phyloP scores from a whole-genome alignment of 1,284 basidiomycete species.

The Inonotus hispidus region DNA sequence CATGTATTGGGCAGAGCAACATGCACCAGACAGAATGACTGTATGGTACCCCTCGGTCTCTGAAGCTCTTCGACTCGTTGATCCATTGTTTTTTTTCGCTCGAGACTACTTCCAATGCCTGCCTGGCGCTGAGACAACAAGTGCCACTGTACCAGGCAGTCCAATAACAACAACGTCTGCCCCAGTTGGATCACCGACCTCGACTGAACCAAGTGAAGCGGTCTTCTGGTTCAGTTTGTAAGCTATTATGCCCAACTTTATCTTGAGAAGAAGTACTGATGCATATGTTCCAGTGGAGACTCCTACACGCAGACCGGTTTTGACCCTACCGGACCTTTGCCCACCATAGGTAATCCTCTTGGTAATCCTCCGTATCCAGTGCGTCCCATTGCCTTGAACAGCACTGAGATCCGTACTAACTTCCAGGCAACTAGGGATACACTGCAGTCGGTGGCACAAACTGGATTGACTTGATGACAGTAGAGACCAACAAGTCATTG shows the following conservation, averaged over 20 bases:
- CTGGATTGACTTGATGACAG: slow-evolving; percentile 50
- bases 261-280: background rate
- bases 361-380: slow-evolving; percentile 54
- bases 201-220: slow-evolving; percentile 22
- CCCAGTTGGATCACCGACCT: slow-evolving; percentile 20
- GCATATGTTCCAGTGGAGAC: slow-evolving; percentile 38
- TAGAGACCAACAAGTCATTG: slow-evolving; percentile 45
- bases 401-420: background rate
- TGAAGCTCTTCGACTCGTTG: slow-evolving; percentile 15
- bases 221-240: slow-evolving; percentile 48
- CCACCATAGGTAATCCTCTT: slow-evolving; percentile 43
- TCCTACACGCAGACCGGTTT: slow-evolving; percentile 56
- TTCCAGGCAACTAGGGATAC: slow-evolving; percentile 33
- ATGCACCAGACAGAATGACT: slow-evolving; percentile 35
- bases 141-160: slow-evolving; percentile 21
- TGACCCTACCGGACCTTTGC: slow-evolving; percentile 35
- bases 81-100: slow-evolving; percentile 1
- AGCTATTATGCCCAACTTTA: background rate
- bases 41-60: slow-evolving; percentile 26
- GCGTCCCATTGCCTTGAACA: background rate
- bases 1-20: slow-evolving; percentile 24
- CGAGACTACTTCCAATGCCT: slow-evolving; percentile 44
- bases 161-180: slow-evolving; percentile 24
- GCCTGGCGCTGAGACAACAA: slow-evolving; percentile 25
- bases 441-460: slow-evolving; percentile 53